Conservation (phyloP, 495 filamentous ascomycete genomes). For the Xylaria castorea region DNA sequence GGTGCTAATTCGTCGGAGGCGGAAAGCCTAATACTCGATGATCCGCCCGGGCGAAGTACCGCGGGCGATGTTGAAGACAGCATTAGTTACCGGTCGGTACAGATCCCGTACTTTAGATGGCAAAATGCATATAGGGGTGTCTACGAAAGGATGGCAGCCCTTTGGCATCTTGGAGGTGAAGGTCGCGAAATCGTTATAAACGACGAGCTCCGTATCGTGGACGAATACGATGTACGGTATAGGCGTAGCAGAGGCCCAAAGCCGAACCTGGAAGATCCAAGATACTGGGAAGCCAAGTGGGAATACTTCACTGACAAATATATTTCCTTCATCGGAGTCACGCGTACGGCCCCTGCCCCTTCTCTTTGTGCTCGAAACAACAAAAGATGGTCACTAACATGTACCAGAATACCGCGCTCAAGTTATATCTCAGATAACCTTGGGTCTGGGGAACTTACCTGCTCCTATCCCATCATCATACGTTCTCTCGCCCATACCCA, state of each 20-base stretch:
- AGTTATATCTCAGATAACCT: background rate
- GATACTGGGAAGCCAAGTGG: conserved; percentile 12
- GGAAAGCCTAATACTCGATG: background rate
- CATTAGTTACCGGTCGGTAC: background rate
- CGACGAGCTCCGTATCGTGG: background rate
- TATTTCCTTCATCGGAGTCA: background rate
- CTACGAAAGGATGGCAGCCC: conserved; percentile 11
- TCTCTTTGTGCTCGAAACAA: background rate
- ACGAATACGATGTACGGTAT: background rate
- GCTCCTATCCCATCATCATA: background rate
- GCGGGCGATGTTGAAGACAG: background rate
- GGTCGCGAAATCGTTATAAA: background rate
- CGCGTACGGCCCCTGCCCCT: background rate
- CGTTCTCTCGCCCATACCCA: background rate
- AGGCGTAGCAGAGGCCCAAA: conserved; percentile 5
- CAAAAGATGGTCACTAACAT: background rate
- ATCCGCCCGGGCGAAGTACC: too few species aligned
- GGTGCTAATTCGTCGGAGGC: background rate
- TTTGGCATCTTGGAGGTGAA: conserved; percentile 6
- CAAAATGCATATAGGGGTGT: conserved; percentile 1
- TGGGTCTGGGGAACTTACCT: background rate
- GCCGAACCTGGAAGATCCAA: conserved; percentile 8
- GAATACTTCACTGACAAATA: conserved; percentile 3
- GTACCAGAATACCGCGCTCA: background rate
- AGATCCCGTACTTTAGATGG: background rate